phyloP scores from a whole-genome alignment of 345 rosid genomes.

The Syzygium jambos region DNA sequence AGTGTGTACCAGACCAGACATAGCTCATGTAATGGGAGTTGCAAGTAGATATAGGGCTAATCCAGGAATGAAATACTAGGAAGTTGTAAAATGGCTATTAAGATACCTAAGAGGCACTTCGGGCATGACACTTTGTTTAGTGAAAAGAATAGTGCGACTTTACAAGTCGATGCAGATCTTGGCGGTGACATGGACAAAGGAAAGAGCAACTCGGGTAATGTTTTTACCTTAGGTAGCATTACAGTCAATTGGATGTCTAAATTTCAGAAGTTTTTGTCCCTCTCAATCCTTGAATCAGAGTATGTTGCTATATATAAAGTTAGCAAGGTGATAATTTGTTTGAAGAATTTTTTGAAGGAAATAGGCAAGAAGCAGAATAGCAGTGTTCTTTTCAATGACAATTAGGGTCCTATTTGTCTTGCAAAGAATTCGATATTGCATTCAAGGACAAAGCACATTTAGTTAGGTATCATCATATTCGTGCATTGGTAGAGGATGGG shows the following conservation, averaged over 20 bases:
- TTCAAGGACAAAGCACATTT: neutral
- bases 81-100: neutral
- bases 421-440: neutral
- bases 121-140: neutral
- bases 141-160: fast-evolving
- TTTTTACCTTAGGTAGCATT: neutral
- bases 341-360: neutral
- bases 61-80: neutral
- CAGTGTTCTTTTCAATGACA: neutral
- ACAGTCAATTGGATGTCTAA: neutral
- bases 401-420: neutral
- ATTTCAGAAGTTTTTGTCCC: fast-evolving
- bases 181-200: neutral
- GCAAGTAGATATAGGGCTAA: too few species aligned
- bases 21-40: too few species aligned
- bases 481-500: neutral
- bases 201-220: neutral
- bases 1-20: too few species aligned
- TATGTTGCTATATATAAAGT: neutral
- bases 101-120: neutral
- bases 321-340: neutral
- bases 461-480: neutral
- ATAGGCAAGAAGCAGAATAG: neutral
- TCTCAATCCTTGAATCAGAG: neutral
- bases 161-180: too few species aligned